Evolutionary conservation across 345 rosid genomes (phyloP), one percentile per base, ranked within the genome.

Genomic region (Kernera saxatilis): DNA sequence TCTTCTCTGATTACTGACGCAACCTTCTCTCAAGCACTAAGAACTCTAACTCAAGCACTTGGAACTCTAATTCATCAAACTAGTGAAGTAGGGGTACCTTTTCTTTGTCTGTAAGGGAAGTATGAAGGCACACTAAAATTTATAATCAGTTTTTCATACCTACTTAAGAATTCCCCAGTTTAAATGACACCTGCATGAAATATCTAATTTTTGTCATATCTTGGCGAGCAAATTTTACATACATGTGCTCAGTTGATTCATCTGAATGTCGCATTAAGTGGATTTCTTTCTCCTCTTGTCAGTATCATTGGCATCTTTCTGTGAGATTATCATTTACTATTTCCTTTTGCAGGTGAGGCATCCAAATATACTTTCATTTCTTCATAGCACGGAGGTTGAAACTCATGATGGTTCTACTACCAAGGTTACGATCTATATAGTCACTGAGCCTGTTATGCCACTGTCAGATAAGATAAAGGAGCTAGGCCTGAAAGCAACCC

Each of bases 361-460:
- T 85, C 99, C 99, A 30, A 94, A 89, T 77, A 87, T 94, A 72
- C 77, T 94, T 35, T 87, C 98, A 29, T 94, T 94, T 80, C 93
- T 94, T 37, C 89, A 91, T 74, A 94, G 99, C 77, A 86, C 99
- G 2, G 99, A 94, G 82, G 85, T 88, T 55, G 99, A 91, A 83
- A 79, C 79, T 75, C 46, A 75, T 64, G 99, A 94, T 41, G 97
- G 89, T 49, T 67, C 95, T 35, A 51, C 82, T 72, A 33, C 90
- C 45, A 94, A 84, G 77, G 79, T 89, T 55, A 88, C 96, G 13
- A 84, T 94, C 59, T 94, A 94, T 67, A 88, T 94, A 26, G 99
- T 94, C 71, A 94, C 99, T 4, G 99, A 94, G 79, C 99, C 99
- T 66, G 99, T 89, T 48, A 89, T 91, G 88, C 99, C 99, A 1